phyloP scores from a whole-genome alignment of 345 rosid species.

The Eucalyptus globulus region DNA sequence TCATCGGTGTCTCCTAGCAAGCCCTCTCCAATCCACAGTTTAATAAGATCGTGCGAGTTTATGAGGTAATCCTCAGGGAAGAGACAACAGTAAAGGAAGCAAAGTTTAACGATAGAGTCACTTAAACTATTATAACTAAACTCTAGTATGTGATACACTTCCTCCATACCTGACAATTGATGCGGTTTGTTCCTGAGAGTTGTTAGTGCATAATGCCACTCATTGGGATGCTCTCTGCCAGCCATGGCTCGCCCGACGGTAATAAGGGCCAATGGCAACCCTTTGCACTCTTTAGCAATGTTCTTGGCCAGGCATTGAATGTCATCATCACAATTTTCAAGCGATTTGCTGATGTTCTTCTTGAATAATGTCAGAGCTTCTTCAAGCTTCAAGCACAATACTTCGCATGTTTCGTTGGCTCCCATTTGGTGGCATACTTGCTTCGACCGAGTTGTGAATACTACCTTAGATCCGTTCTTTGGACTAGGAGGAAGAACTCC shows the following conservation, averaged over 20 bases:
- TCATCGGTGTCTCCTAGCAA: neutral
- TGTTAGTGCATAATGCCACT: neutral
- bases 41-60: neutral
- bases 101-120: neutral
- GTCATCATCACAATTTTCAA: too few relatives aligned
- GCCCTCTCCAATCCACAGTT: conserved; percentile 11
- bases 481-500: neutral
- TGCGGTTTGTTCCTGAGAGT: neutral
- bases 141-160: neutral
- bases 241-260: conserved; percentile 4
- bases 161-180: neutral
- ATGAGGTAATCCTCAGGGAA: conserved; percentile 1
- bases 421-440: neutral
- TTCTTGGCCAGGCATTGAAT: neutral
- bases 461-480: neutral
- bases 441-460: neutral
- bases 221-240: neutral
- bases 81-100: conserved; percentile 1
- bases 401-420: neutral
- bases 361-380: neutral
- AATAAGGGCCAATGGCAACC: conserved; percentile 6
- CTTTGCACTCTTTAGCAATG: neutral
- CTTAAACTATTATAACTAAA: conserved; percentile 3
- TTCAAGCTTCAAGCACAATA: neutral
- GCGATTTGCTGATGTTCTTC: neutral